phyloP scores from a whole-genome alignment of 345 rosid species.

The Citrus cavaleriei region DNA sequence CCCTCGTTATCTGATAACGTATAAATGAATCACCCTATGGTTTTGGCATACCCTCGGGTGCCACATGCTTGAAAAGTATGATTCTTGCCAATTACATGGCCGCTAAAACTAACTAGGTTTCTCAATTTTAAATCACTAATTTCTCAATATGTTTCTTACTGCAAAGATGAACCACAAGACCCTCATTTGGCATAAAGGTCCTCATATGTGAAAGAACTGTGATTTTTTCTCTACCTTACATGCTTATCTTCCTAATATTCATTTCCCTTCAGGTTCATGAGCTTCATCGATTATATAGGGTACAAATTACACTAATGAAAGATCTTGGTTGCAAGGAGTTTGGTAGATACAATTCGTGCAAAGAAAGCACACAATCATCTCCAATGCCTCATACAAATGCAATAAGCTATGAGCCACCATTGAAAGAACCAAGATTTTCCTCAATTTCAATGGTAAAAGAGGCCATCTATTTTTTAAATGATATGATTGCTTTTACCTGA shows the following conservation, averaged over 20 bases:
- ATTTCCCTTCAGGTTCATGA: slow-evolving; percentile 37
- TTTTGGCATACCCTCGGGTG: background rate
- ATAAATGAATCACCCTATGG: slow-evolving; percentile 5
- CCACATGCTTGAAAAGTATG: background rate
- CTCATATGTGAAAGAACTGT: background rate
- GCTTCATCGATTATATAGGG: slow-evolving; percentile 36
- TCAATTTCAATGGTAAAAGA: slow-evolving; percentile 22
- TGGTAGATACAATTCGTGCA: slow-evolving; percentile 19
- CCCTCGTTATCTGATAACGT: background rate
- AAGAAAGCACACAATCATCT: slow-evolving; percentile 15
- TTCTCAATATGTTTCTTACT: background rate
- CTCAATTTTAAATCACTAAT: background rate
- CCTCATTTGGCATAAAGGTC: background rate
- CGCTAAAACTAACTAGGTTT: background rate
- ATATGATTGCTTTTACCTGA: background rate
- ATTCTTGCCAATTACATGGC: background rate
- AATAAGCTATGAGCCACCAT: slow-evolving; percentile 9
- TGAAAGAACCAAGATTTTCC: slow-evolving; percentile 16
- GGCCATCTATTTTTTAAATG: background rate
- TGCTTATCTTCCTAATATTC: slow-evolving; percentile 4
- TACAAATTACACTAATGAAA: slow-evolving; percentile 39
- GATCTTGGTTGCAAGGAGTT: slow-evolving; percentile 20
- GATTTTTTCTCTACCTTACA: background rate
- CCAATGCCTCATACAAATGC: slow-evolving; percentile 9
- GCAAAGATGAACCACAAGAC: background rate